Conservation (phyloP, 164 flowering plant species). For the Nymphaea thermarum region DNA sequence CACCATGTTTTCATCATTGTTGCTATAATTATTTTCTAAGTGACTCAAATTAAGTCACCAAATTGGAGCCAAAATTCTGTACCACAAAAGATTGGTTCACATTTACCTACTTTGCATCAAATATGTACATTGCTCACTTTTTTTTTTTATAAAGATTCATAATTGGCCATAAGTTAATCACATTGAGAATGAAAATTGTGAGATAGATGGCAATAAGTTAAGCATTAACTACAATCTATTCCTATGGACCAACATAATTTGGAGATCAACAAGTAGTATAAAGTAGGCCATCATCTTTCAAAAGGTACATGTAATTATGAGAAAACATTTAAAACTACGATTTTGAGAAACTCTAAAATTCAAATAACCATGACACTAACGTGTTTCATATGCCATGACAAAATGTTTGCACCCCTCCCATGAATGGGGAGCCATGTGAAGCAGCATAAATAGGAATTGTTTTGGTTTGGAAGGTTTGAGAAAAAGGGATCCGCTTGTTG, state of each 20-base stretch:
- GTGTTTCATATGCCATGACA: neutral
- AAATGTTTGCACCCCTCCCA: no score
- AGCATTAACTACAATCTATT: slow-evolving; percentile 4
- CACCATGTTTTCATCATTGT: no score
- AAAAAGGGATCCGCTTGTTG: no score
- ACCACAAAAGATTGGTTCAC: neutral
- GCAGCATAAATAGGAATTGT: no score
- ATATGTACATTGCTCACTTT: no score
- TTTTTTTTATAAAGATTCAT: slow-evolving; percentile 81
- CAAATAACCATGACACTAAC: neutral
- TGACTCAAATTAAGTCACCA: no score
- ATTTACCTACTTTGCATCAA: slow-evolving; percentile 75
- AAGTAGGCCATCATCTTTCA: slow-evolving; percentile 58
- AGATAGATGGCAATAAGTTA: neutral
- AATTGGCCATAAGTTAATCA: slow-evolving; percentile 96
- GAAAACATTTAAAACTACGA: no score
- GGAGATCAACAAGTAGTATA: slow-evolving; percentile 42
- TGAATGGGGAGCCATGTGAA: no score
- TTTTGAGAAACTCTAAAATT: no score
- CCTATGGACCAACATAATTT: slow-evolving; percentile 45
- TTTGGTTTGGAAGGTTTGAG: no score
- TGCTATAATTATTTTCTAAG: no score
- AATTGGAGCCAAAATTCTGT: no score
- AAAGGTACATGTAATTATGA: neutral
- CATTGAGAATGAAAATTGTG: neutral